These are phyloP conservation scores for Fusarium sp. DNA, from an alignment of 2,329 filamentous ascomycete species.

Conservation along the genomic window DNA sequence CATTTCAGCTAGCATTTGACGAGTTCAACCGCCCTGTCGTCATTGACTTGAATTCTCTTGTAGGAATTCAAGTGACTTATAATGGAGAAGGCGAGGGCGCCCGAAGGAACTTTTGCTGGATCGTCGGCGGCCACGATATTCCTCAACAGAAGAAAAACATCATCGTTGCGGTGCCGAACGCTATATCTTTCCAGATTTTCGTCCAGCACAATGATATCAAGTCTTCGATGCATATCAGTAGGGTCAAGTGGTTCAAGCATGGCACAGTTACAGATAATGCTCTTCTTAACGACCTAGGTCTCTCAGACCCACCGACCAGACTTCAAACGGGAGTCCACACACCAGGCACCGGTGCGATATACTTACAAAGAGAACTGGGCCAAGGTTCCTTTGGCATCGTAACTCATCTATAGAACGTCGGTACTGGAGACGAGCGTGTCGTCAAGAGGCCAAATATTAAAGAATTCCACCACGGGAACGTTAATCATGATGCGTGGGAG, in stretches of 20 bases:
- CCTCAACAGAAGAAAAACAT: slow-evolving; percentile 12
- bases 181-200: slow-evolving; percentile 20
- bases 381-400: slow-evolving; percentile 30
- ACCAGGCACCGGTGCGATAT: slow-evolving; percentile 18
- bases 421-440: slow-evolving; percentile 36
- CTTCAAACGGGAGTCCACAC: slow-evolving; percentile 15
- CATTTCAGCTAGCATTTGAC: slow-evolving; percentile 11
- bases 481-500: slow-evolving; percentile 23
- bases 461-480: not conserved
- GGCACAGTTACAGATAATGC: not conserved
- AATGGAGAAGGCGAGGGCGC: slow-evolving; percentile 23
- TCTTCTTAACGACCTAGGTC: slow-evolving; percentile 18
- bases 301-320: slow-evolving; percentile 15
- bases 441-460: slow-evolving; percentile 35
- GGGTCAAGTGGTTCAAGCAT: too few relatives aligned
- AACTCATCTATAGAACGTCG: slow-evolving; percentile 41
- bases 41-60: slow-evolving; percentile 34
- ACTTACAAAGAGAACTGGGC: not conserved
- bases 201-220: slow-evolving; percentile 1
- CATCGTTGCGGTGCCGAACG: slow-evolving; percentile 13
- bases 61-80: slow-evolving; percentile 43
- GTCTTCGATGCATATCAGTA: too few relatives aligned
- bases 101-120: slow-evolving; percentile 40
- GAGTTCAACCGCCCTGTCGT: slow-evolving; percentile 27
- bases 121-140: slow-evolving; percentile 30